These are phyloP conservation scores for Chalciporus piperatus DNA, from an alignment of 768 basidiomycete genomes.

Conservation along the genomic window DNA sequence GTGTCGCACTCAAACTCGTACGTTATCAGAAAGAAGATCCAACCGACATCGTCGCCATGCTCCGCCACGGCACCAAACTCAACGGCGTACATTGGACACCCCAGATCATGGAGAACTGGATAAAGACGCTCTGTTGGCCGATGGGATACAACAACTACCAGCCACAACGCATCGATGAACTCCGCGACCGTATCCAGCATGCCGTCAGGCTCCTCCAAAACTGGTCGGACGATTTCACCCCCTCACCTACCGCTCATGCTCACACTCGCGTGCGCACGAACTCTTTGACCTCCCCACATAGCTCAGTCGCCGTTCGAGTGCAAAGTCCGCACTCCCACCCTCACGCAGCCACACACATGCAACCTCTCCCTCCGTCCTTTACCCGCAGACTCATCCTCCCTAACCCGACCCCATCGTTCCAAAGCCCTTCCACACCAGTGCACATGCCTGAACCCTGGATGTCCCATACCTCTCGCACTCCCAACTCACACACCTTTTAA, in stretches of 20 bases:
- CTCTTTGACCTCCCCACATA: conserved; percentile 11
- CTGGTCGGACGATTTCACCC: conserved; percentile 14
- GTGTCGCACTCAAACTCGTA: conserved; percentile 68
- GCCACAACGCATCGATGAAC: conserved; percentile 40
- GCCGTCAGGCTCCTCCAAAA: conserved; percentile 39
- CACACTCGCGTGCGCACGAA: conserved; percentile 4
- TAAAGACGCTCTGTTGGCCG: conserved; percentile 54
- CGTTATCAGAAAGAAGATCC: conserved; percentile 64
- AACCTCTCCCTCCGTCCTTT: background rate
- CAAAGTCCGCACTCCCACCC: conserved; percentile 1
- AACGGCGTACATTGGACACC: conserved; percentile 56
- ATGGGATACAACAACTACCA: conserved; percentile 60
- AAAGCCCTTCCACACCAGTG: conserved; percentile 6
- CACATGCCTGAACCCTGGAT: conserved; percentile 30
- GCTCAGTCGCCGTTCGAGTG: background rate
- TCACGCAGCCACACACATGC: background rate
- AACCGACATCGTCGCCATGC: conserved; percentile 61
- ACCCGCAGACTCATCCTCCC: conserved; percentile 2
- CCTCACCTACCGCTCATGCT: background rate
- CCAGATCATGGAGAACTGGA: conserved; percentile 53
- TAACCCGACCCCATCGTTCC: background rate
- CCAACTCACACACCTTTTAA: conserved; percentile 13
- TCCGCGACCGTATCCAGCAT: conserved; percentile 51
- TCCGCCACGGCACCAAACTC: conserved; percentile 56
- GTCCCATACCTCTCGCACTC: background rate